Evolutionary conservation across 805 yeast genomes (phyloP).

Genomic region (Ogataea methanolica): DNA sequence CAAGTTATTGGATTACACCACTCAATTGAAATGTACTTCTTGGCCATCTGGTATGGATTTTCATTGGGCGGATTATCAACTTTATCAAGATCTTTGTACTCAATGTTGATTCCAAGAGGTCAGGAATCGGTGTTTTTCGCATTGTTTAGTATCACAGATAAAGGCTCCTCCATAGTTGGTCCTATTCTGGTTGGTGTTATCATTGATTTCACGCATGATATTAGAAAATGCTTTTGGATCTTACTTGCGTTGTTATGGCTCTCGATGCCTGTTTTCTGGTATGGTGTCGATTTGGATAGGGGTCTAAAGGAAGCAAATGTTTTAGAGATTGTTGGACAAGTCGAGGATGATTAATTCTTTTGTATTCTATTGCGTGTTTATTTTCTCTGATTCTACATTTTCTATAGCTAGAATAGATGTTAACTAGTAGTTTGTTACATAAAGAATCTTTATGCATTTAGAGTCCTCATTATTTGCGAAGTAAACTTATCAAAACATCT

Average conservation of each 20-base stretch:
- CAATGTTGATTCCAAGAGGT: conserved; percentile 68
- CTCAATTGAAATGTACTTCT: conserved; percentile 60
- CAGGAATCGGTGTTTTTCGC: conserved; percentile 75
- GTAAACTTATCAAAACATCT: no score
- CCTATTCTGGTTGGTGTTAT: conserved; percentile 70
- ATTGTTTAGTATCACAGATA: conserved; percentile 71
- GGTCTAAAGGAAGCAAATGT: conserved; percentile 41
- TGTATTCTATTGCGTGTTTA: background rate
- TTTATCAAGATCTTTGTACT: conserved; percentile 61
- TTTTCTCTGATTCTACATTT: no score
- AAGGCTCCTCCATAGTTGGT: conserved; percentile 73
- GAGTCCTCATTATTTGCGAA: no score
- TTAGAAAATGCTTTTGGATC: conserved; percentile 67
- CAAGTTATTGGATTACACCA: conserved; percentile 52
- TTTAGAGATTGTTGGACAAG: conserved; percentile 22
- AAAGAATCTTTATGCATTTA: no score
- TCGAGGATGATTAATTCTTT: conserved; percentile 9
- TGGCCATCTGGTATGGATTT: conserved; percentile 74
- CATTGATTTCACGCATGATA: conserved; percentile 68
- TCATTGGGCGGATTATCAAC: conserved; percentile 73
- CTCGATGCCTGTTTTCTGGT: conserved; percentile 52
- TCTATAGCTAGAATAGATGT: no score
- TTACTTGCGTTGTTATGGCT: conserved; percentile 47
- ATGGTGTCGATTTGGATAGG: conserved; percentile 51
- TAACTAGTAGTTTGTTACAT: no score